Evolutionary conservation across 2,329 filamentous ascomycete genomes (phyloP), one percentile per base, ranked within the genome.

Genomic region (Diaporthe capsici): DNA sequence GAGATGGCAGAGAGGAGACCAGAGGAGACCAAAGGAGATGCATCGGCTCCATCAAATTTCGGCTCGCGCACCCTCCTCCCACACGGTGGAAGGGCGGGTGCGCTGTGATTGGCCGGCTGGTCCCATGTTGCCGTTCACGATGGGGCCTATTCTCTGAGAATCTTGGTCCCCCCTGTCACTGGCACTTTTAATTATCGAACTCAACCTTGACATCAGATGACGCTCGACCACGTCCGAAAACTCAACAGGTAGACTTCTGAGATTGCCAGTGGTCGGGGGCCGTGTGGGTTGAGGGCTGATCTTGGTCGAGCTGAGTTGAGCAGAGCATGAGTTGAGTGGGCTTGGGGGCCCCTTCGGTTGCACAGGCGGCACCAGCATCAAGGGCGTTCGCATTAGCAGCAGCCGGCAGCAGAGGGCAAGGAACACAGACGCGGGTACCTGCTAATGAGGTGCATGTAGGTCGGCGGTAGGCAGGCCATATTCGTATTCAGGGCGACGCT

Each of bases 401-500:
- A 47, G 57, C 34, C 34, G 22, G 57, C 57, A 39, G 60, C 37
- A 65, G 60, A 65, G 8, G 13, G 4, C 13, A 10, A 28, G 58
- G 37, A 42, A 63, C 58, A 28, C 25, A 49, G 61, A 42, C 65
- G 34, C 47, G 47, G 65, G 65, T 68, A 42, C 65, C 65, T 68
- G 65, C 65, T 53, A 51, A n/a, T 53, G 31, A 42, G 65, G 44
- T 68, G 65, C 65, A 68, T 25, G 47, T 39, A n/a, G 20, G 20
- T 25, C 25, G 22, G 44, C 22, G 22, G 63, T 25, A 68, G 65
- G 12, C 34, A 55, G 65, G 15, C 49, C 65, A 31, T 70, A 22
- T 70, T 70, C 65, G 65, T 70, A 70, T 70, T 70, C 65, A 70
- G 65, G 49, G 49, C 65, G 65, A 42, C 65, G 65, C 65, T 70